Evolutionary conservation across 2,329 filamentous ascomycete genomes (phyloP), one percentile per base, ranked within the genome.

Genomic region (Apiospora hydei): DNA sequence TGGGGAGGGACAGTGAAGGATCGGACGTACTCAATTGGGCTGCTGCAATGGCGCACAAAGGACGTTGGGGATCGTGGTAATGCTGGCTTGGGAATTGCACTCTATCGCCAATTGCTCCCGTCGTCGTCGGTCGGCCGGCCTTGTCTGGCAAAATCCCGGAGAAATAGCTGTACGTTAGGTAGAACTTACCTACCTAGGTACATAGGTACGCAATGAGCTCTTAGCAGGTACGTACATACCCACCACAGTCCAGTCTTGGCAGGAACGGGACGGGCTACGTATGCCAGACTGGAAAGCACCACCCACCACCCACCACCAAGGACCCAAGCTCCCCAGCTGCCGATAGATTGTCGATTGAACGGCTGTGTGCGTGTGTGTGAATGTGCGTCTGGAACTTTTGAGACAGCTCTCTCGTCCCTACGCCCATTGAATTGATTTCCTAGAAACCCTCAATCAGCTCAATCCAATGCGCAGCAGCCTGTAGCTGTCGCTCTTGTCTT

Each of bases 211-310:
- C 26, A 30, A 2, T 30, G 3, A 30, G 26, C 26, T 30, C 26
- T 30, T 3, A 30, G 14, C 16, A 14, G 57, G 57, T 64, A 64
- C 57, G 34, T 64, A 61, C 53, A 18, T 61, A n/a, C 24, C 24
- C 14, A 61, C 53, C 34, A 38, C 5, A 38, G 34, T 38, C 34
- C 7, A 70, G 69, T 70, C 72, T 71, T 71, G 72, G 72, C 72
- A 70, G 43, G 71, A 70, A 73, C 38, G 69, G 72, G 72, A 73
- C 38, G 69, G 72, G 72, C 67, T 73, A 73, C 72, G 72, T 73
- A 73, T 73, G 70, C 72, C 72, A 71, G 64, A 64, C 57, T 30
- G 38, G 34, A 51, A 26, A 26, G n/a, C 13, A 24, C 49, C 49
- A 64, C 34, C 18, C 18, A 24, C 30, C 57, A 41, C 53, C n/a